These are phyloP conservation scores for Diaporthe ampelina DNA, from an alignment of 2,329 filamentous ascomycete species.

Conservation along the genomic window DNA sequence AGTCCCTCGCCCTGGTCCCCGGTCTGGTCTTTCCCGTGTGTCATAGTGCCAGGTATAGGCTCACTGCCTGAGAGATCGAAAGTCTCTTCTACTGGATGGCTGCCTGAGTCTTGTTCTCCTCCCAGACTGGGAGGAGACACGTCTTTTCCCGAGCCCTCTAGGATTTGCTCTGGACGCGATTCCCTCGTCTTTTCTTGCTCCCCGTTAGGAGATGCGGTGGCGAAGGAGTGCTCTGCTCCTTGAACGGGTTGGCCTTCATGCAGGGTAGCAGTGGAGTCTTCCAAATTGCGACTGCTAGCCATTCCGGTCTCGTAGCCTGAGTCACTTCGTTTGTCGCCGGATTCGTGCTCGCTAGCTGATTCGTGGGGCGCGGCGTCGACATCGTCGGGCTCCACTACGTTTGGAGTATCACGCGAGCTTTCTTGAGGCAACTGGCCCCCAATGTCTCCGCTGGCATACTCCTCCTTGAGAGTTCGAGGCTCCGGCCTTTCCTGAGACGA, in stretches of 20 bases:
- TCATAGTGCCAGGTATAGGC: slow-evolving; percentile 42
- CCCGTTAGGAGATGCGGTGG: neutral
- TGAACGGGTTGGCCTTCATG: neutral
- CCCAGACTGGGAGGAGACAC: slow-evolving; percentile 19
- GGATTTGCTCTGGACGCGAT: neutral
- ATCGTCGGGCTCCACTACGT: neutral
- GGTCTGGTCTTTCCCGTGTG: slow-evolving; percentile 38
- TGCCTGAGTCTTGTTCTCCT: slow-evolving; percentile 17
- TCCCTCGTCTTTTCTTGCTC: slow-evolving; percentile 4
- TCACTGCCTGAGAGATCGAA: slow-evolving; percentile 39
- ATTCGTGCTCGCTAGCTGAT: neutral
- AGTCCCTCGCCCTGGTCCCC: neutral
- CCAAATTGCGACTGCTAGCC: slow-evolving; percentile 11
- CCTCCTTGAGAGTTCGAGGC: no score
- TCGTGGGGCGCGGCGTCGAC: neutral
- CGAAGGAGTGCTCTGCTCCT: neutral
- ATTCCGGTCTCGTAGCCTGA: slow-evolving; percentile 28
- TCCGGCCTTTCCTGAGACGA: neutral
- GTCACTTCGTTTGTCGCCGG: slow-evolving; percentile 15
- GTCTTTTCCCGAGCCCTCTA: slow-evolving; percentile 34
- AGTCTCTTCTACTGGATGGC: slow-evolving; percentile 33
- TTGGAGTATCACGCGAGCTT: neutral
- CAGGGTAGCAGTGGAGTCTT: slow-evolving; percentile 4
- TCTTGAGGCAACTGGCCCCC: neutral
- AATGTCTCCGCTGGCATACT: neutral